Evolutionary conservation across 2,329 filamentous ascomycete species (phyloP), one percentile per base, ranked within the genome.

Genomic region (Alternaria brassicae): DNA sequence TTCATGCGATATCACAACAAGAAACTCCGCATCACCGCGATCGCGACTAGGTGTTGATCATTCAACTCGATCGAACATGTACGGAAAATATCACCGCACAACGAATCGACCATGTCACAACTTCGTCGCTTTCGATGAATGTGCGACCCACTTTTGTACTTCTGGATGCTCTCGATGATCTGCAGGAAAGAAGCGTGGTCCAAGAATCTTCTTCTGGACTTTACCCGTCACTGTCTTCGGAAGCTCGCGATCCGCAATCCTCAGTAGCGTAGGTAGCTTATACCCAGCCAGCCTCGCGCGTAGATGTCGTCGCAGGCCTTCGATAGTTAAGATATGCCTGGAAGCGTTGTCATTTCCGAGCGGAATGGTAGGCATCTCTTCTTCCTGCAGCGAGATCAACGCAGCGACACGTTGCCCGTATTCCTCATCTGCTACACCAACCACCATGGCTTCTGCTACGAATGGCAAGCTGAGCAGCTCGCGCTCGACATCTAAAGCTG

Each of bases 331-430:
- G 12, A 47, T 23, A 61, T 44, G 36, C 56, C 21, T 63, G 51
- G 56, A 45, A 39, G 62, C 65, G 56, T 23, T 56, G 57, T 56
- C 70, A 10, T 50, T 62, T 27, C 63, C 59, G 4, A 67, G 36
- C 28, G 65, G 72, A 8, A 41, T 58, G 27, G 65, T 67, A 34
- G 59, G 71, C 58, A 76, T 58, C 6, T 70, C 66, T 48, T 75
- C 72, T 12, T 75, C 67, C 56, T 79, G 78, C 40, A 81, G 60
- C 42, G 71, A 82, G 13, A 86, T 69, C n/a, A 83, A 78, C 1
- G 83, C 83, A n/a, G 81, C 84, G 3, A 86, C 84, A 19, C 83
- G 77, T 70, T 86, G 83, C 2, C 84, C 83, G 71, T 81, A 86
- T 72, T 85, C 83, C 17, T 83, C 79, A 61, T 85, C 83, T 0